Evolutionary conservation across 768 basidiomycete genomes (phyloP), one percentile per base, ranked within the genome.

Genomic region (Tylopilus vinaceipallidus): DNA sequence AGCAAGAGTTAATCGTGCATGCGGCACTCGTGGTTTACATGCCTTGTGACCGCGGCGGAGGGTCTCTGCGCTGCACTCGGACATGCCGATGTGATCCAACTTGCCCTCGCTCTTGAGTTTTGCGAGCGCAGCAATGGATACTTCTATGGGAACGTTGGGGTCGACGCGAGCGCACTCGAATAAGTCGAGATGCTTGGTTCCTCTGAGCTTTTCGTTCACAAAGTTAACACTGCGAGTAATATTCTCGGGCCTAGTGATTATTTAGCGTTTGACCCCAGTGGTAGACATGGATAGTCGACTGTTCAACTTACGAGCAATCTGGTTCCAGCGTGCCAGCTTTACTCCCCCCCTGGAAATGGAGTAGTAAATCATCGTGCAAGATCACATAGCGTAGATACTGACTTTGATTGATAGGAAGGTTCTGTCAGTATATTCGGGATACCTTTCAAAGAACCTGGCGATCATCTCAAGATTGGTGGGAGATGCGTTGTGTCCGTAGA

Each of bases 161-260:
- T 80, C 79, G n/a, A 79, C 64, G 13, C 81, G 72, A 7, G 80
- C 77, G 23, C 70, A 69, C 60, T 85, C 66, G 64, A 78, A 88
- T 2, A 88, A 63, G 60, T 88, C 86, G 49, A 86, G 60, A 40
- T 71, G 75, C 66, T 81, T 81, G 47, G 69, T 75, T 14, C 75
- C 74, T 9, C 79, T 74, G 6, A 86, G 67, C 17, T 70, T 70
- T 5, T 64, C 67, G 47, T 75, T 71, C 55, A 78, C 69, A 29
- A 67, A 61, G 26, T 71, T 62, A 13, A 83, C 45, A 32, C 81
- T 80, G n/a, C 70, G 62, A 9, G 75, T 62, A 7, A 84, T 59
- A 55, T 74, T 75, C 47, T 75, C 79, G 6, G 57, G 55, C 2
- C 65, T 63, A 33, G 9, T 29, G 6, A 20, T 16, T 5, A 0